Percentiles rank a stretch among this genome's conserved stretches.
Evolutionary conservation across 1,139 yeast species (phyloP).

Genomic region (Lodderomyces pseudojiufengensis): DNA sequence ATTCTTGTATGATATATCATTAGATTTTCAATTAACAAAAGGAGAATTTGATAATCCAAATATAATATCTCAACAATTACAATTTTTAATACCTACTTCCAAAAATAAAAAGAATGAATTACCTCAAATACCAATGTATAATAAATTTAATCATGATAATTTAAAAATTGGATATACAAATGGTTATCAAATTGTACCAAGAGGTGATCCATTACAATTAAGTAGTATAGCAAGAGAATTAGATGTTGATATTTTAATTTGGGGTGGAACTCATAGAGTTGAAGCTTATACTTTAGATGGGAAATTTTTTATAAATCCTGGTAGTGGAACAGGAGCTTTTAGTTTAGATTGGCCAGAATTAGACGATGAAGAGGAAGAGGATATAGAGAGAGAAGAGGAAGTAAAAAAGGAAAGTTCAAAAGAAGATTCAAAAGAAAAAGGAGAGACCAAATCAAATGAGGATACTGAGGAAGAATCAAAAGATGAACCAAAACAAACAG

Average conservation of each 20-base stretch:
- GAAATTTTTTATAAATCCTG: slow-evolving; percentile 90
- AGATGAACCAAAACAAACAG: slow-evolving; percentile 1
- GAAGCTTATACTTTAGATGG: slow-evolving; percentile 94
- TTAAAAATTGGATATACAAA: slow-evolving; percentile 81
- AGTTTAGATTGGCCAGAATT: slow-evolving; percentile 45
- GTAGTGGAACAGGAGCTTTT: slow-evolving; percentile 92
- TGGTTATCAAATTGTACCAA: slow-evolving; percentile 82
- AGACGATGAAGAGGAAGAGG: slow-evolving; percentile 38
- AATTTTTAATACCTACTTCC: slow-evolving; percentile 27
- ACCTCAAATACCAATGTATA: slow-evolving; percentile 51
- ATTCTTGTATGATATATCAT: slow-evolving; percentile 63
- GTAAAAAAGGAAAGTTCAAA: slow-evolving; percentile 11
- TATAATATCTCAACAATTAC: slow-evolving; percentile 33
- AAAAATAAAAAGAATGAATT: neutral
- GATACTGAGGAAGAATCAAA: slow-evolving; percentile 12
- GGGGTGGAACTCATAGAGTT: slow-evolving; percentile 95
- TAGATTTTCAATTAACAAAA: slow-evolving; percentile 70
- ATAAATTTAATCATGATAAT: slow-evolving; percentile 64
- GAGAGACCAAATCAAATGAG: slow-evolving; percentile 9
- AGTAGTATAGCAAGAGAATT: slow-evolving; percentile 81
- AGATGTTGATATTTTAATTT: slow-evolving; percentile 87
- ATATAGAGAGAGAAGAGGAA: slow-evolving; percentile 22
- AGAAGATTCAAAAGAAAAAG: slow-evolving; percentile 20
- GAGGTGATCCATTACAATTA: slow-evolving; percentile 80
- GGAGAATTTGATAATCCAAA: slow-evolving; percentile 63